Evolutionary conservation across 2,329 filamentous ascomycete species (phyloP).

Genomic region (Nemania sp.): DNA sequence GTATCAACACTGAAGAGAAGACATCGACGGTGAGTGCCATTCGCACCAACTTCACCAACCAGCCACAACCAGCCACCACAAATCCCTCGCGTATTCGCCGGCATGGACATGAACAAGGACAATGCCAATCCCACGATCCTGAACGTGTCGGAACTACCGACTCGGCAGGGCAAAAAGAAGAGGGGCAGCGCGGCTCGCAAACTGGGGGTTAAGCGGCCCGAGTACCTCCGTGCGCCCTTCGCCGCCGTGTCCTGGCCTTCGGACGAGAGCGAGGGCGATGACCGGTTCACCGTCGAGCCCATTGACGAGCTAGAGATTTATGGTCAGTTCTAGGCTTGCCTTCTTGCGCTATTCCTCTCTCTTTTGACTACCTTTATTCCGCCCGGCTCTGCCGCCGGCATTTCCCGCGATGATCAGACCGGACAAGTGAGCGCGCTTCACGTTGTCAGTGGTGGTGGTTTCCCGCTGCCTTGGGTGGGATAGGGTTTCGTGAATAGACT

Average conservation of each 20-base stretch:
- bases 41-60: too few relatives aligned
- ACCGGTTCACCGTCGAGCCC: constrained; percentile 70
- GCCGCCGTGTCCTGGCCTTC: constrained; percentile 43
- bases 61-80: background rate
- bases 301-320: constrained; percentile 98
- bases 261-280: constrained; percentile 48
- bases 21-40: background rate
- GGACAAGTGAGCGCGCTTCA: too few relatives aligned
- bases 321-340: constrained; percentile 54
- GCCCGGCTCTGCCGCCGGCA: too few relatives aligned
- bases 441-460: too few relatives aligned
- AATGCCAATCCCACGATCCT: constrained; percentile 95
- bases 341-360: background rate
- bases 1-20: too few relatives aligned
- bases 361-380: too few relatives aligned
- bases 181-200: constrained; percentile 50
- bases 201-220: constrained; percentile 50
- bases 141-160: constrained; percentile 84
- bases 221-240: constrained; percentile 48
- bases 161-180: constrained; percentile 63
- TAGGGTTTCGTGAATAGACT: too few relatives aligned
- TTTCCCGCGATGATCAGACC: too few relatives aligned
- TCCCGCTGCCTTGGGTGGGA: too few relatives aligned
- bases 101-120: constrained; percentile 49
- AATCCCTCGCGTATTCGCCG: background rate